Evolutionary conservation across 2,329 filamentous ascomycete species (phyloP).

Genomic region (Paecilomyces fulvus): DNA sequence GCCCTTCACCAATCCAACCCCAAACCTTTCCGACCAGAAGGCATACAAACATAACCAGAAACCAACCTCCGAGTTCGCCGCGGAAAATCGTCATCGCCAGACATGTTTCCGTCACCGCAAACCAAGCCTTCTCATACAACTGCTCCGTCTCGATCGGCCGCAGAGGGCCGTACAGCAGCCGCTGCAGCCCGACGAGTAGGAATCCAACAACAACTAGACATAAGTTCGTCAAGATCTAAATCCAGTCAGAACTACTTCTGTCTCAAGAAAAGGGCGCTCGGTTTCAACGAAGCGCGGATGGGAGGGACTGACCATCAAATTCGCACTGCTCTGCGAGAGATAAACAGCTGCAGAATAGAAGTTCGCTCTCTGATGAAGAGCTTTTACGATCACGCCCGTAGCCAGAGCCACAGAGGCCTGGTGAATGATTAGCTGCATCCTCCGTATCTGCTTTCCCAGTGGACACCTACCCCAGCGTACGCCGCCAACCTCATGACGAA

Average conservation of each 20-base stretch:
- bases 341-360: slow-evolving; percentile 98
- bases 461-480: slow-evolving; percentile 43
- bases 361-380: slow-evolving; percentile 90
- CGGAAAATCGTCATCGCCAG: slow-evolving; percentile 97
- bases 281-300: background rate
- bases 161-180: slow-evolving; percentile 80
- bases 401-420: slow-evolving; percentile 78
- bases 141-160: slow-evolving; percentile 94
- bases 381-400: slow-evolving; percentile 73
- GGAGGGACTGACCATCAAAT: slow-evolving; percentile 62
- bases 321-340: slow-evolving; percentile 91
- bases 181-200: slow-evolving; percentile 78
- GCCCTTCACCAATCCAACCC: slow-evolving; percentile 95
- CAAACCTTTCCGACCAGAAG: slow-evolving; percentile 92
- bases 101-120: slow-evolving; percentile 92
- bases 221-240: slow-evolving; percentile 81
- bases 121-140: slow-evolving; percentile 96
- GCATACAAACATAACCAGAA: slow-evolving; percentile 91
- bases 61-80: slow-evolving; percentile 89
- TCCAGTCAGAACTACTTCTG: slow-evolving; percentile 1
- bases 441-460: background rate
- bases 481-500: slow-evolving; percentile 41
- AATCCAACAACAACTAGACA: slow-evolving; percentile 71
- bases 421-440: slow-evolving; percentile 7
- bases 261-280: background rate